Evolutionary conservation across 169 alveolate genomes (phyloP).

Genomic region (Theileria parva): DNA sequence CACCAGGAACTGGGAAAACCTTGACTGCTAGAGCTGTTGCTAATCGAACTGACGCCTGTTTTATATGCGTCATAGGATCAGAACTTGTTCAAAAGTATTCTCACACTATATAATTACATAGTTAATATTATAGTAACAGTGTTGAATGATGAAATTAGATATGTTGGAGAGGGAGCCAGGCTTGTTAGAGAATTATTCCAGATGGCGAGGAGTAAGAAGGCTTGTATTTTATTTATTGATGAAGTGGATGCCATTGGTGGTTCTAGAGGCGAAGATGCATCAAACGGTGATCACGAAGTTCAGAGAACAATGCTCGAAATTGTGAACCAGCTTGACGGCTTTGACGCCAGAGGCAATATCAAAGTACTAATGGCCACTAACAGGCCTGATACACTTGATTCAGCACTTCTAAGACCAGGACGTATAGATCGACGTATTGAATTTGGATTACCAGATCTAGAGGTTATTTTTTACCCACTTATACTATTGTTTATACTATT

Average conservation of each 20-base stretch:
- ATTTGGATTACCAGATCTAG: conserved; percentile 97
- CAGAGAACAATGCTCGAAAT: conserved; percentile 99
- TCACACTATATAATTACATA: background rate
- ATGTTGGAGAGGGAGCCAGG: conserved; percentile 99
- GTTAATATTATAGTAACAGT: background rate
- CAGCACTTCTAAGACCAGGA: conserved; percentile 98
- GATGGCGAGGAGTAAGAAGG: conserved; percentile 96
- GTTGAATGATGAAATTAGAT: conserved; percentile 58
- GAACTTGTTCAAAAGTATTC: conserved; percentile 95
- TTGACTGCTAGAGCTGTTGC: conserved; percentile 99
- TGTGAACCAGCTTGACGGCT: conserved; percentile 98
- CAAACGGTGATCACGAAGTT: conserved; percentile 97
- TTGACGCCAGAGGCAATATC: conserved; percentile 97
- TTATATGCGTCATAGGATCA: conserved; percentile 98
- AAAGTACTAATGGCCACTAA: conserved; percentile 98
- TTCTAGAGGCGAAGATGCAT: conserved; percentile 86
- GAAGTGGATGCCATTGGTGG: conserved; percentile 97
- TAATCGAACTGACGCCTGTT: conserved; percentile 97
- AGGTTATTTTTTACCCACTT: conserved; percentile 70
- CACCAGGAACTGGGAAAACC: conserved; percentile 96
- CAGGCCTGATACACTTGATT: conserved; percentile 97
- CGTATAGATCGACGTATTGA: conserved; percentile 98
- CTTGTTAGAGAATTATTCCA: conserved; percentile 97
- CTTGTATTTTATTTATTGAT: conserved; percentile 98
- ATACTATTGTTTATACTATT: background rate